Base-by-base conservation (phyloP, 1,139 yeast genomes). In the Geotrichum klebahnii region DNA sequence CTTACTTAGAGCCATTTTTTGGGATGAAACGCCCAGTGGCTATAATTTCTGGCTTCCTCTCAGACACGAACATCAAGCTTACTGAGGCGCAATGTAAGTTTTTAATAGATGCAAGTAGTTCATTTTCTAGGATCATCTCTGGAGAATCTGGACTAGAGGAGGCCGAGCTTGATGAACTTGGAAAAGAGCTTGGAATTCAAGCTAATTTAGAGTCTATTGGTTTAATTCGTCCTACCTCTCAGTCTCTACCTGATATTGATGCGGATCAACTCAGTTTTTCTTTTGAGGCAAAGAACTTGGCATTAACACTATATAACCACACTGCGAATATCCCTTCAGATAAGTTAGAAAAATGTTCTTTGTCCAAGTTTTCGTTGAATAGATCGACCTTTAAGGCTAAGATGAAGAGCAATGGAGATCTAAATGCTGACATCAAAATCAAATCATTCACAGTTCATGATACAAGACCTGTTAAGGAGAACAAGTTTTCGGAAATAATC, bases 391-490 rank as follows among this genome's bases (percentile, higher is more conserved):
- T 82, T 2, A 66, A 70, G n/a, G 71, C 84, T 51, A 60, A 67
- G 1, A 70, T 84, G 68, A 73, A 71, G 36, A 75, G 79, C 33
- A 78, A 80, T 57, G 76, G 82, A 0, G 77, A 80, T 38, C 76
- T 79, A 53, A 74, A 71, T 3, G 76, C 90, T 0, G 81, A 80
- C 50, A 62, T 88, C 12, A 78, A 78, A 40, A 74, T 88, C 24
- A 78, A 80, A 34, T 81, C 96, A 0, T 84, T 92, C 61, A 79
- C 82, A 1, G 86, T 90, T 1, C 78, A 78, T 49, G 98, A 92
- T 67, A 78, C 80, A 2, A 75, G 97, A 57, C 64, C 68, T 26
- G 69, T 70, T 9, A 78, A 77, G 23, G 79, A 75, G n/a, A 90
- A 86, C 67, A 78, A 78, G 59, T 92, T 87, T 66, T 76, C 83